Base-by-base conservation (phyloP, 768 basidiomycete species). In the Phlebiopsis flavidoalba region DNA sequence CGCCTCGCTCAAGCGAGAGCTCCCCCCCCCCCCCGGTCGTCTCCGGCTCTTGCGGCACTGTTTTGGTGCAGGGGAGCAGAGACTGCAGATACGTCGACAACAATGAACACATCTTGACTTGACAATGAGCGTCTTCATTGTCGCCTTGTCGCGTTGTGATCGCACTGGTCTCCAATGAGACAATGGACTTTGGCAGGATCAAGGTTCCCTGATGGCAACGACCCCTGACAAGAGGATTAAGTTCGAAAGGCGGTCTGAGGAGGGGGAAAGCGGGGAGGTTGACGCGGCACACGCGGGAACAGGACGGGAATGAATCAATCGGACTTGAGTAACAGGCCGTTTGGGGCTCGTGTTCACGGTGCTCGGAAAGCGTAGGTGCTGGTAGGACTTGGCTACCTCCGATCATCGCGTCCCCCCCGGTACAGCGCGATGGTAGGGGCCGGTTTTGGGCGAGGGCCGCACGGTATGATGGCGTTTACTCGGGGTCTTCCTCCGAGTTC, bases 161-260 rank as follows among this genome's bases (percentile, higher is more conserved):
- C n/a, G n/a, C n/a, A n/a, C n/a, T n/a, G 15, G 91, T 91, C 72
- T 93, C 91, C 50, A 93, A 65, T 2, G 84, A 83, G 53, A 93
- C 79, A 53, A 93, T 83, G 36, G n/a, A 85, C 74, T 65, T 84
- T 84, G 10, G 82, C 79, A 10, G 80, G 80, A 65, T 91, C 85
- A 11, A 83, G 67, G 7, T 69, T 67, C 46, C 74, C 70, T 5
- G 74, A 71, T 10, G 87, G 85, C 1, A 79, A 72, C 7, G 72
- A 66, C 8, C n/a, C n/a, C n/a, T n/a, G 72, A 71, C 33, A 93
- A 70, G 5, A 92, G 79, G 56, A 92, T 80, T 2, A 87, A n/a
- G 79, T 11, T 79, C 78, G 73, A 93, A 93, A 0, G 84, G 80
- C 2, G 84, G 80, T 47, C n/a, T 74, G 79, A 3, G 67, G 81